Conservation (phyloP, 2,329 filamentous ascomycete species). For the Scedosporium boydii region DNA sequence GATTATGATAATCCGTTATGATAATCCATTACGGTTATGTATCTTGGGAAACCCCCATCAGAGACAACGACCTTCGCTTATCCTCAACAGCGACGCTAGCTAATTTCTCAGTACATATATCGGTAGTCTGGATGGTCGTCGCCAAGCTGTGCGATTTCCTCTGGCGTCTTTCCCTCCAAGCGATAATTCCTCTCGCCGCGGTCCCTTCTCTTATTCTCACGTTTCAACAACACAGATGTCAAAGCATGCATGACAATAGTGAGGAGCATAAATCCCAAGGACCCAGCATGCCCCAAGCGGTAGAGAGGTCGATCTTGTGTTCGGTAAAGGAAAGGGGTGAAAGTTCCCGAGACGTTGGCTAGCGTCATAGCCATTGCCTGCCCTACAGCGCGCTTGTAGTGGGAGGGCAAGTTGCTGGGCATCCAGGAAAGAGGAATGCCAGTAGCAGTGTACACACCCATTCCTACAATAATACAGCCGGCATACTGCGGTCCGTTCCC, state of each 20-base stretch:
- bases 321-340: constrained; percentile 41
- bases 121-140: constrained; percentile 19
- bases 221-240: constrained; percentile 20
- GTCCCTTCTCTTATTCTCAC: constrained; percentile 23
- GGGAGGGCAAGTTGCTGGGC: constrained; percentile 50
- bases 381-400: constrained; percentile 54
- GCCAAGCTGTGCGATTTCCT: constrained; percentile 20
- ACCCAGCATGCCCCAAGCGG: constrained; percentile 39
- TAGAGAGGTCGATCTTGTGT: constrained; percentile 31
- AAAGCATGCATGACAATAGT: constrained; percentile 31
- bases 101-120: constrained; percentile 11
- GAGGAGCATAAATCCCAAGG: constrained; percentile 34
- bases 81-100: too few species aligned
- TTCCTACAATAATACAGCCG: constrained; percentile 34
- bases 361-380: constrained; percentile 54
- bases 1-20: too few species aligned
- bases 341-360: constrained; percentile 54
- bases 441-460: constrained; percentile 45
- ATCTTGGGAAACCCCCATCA: too few species aligned
- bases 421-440: constrained; percentile 29
- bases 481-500: not conserved
- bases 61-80: too few species aligned
- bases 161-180: constrained; percentile 16
- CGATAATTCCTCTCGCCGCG: constrained; percentile 18
- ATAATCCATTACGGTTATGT: too few species aligned